A percentile compares a stretch with the other conserved stretches of the same genome.
phyloP scores from a whole-genome alignment of 2,329 filamentous ascomycete genomes.

The Penicillium decumbens region DNA sequence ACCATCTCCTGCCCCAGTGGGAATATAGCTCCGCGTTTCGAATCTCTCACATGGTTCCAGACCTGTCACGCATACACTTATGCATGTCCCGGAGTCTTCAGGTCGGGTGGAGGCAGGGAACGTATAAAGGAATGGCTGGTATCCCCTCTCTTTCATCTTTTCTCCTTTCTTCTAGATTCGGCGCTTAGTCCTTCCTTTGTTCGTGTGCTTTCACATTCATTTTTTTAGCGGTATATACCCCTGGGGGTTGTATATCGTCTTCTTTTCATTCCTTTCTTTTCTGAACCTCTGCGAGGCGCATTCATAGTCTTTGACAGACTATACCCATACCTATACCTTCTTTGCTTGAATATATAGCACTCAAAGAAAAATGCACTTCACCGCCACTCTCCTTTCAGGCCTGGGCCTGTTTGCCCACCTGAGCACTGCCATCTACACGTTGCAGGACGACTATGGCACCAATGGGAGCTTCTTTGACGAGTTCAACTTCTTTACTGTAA shows the following conservation, averaged over 20 bases:
- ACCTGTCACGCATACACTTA: constrained; percentile 19
- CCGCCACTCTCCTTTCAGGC: constrained; percentile 26
- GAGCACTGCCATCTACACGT: constrained; percentile 35
- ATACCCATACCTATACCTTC: not conserved
- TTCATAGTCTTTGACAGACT: constrained; percentile 18
- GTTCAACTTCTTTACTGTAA: constrained; percentile 50
- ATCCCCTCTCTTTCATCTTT: constrained; percentile 4
- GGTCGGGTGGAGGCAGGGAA: constrained; percentile 26
- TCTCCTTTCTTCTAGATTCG: constrained; percentile 7
- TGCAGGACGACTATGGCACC: constrained; percentile 48
- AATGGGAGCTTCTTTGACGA: constrained; percentile 48
- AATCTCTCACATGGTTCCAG: constrained; percentile 17
- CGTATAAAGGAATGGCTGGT: constrained; percentile 4
- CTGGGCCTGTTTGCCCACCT: constrained; percentile 31
- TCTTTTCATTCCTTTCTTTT: constrained; percentile 9
- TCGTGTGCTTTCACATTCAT: constrained; percentile 10
- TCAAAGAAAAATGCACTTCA: constrained; percentile 25
- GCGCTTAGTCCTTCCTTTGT: constrained; percentile 16
- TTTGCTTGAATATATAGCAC: constrained; percentile 4
- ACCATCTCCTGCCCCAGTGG: constrained; percentile 10
- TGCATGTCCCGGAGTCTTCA: constrained; percentile 20
- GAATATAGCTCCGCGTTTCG: constrained; percentile 14
- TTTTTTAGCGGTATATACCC: constrained; percentile 15
- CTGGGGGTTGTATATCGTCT: constrained; percentile 5
- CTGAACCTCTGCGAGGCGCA: constrained; percentile 2